phyloP scores from a whole-genome alignment of 2,329 filamentous ascomycete species.

The Purpureocillium lavendulum region DNA sequence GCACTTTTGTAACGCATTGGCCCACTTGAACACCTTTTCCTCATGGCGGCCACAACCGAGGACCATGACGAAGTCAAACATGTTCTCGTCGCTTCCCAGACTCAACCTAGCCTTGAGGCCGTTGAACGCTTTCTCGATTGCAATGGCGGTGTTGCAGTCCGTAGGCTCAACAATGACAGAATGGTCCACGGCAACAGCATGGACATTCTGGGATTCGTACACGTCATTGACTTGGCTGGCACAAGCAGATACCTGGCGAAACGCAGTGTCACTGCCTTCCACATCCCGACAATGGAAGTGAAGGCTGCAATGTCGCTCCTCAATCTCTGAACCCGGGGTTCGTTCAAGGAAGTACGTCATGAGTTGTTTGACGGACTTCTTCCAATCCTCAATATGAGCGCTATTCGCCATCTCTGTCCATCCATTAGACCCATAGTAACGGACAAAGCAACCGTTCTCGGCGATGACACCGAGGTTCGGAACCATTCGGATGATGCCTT shows the following conservation, averaged over 20 bases:
- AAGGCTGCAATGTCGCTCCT: conserved; percentile 82
- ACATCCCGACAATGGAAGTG: conserved; percentile 84
- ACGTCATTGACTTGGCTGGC: conserved; percentile 94
- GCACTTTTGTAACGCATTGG: conserved; percentile 61
- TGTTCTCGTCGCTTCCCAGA: conserved; percentile 17
- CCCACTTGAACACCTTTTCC: conserved; percentile 91
- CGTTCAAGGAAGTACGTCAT: conserved; percentile 85
- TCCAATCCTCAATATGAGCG: conserved; percentile 67
- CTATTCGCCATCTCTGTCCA: conserved; percentile 77
- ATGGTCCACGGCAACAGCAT: conserved; percentile 72
- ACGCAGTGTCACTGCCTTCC: conserved; percentile 66
- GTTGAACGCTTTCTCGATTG: conserved; percentile 65
- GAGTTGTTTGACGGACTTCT: conserved; percentile 72
- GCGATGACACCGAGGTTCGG: conserved; percentile 83
- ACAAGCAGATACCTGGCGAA: conserved; percentile 78
- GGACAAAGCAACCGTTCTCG: conserved; percentile 89
- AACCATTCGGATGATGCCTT: conserved; percentile 75
- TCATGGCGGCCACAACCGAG: conserved; percentile 89
- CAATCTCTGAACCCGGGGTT: conserved; percentile 78
- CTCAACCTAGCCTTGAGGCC: conserved; percentile 35
- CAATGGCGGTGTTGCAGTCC: conserved; percentile 81
- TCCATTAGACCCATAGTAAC: conserved; percentile 54
- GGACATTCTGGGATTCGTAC: conserved; percentile 73
- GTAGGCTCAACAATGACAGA: conserved; percentile 78
- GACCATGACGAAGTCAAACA: conserved; percentile 80